A percentile compares a stretch with the other conserved stretches of the same genome.
Evolutionary conservation across 192 early-diverging fungal genomes (phyloP).

Genomic region (Mycoemilia scoparia): DNA sequence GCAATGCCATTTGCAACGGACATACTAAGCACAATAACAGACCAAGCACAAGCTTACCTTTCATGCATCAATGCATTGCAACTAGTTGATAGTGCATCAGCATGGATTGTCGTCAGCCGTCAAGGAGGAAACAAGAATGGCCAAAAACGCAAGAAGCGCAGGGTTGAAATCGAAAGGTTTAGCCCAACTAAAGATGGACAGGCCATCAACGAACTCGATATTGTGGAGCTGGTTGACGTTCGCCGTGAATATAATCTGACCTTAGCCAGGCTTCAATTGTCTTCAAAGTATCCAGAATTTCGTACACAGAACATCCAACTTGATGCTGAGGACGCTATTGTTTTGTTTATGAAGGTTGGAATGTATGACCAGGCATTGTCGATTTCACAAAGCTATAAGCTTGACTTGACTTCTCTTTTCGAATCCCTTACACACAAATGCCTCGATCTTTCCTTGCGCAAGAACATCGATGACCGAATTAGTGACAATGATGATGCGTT

Average conservation of each 20-base stretch:
- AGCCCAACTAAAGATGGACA: conserved; percentile 7
- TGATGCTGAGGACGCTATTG: conserved; percentile 18
- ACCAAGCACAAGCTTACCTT: conserved; percentile 20
- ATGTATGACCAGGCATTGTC: conserved; percentile 26
- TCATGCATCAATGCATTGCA: conserved; percentile 18
- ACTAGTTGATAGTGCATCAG: conserved; percentile 20
- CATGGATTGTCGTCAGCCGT: conserved; percentile 24
- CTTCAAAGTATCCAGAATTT: conserved; percentile 13
- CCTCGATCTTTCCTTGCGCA: conserved; percentile 6
- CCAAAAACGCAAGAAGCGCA: conserved; percentile 9
- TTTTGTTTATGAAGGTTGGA: conserved; percentile 16
- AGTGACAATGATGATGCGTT: conserved; percentile 15
- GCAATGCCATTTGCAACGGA: conserved; percentile 8
- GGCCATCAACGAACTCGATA: conserved; percentile 11
- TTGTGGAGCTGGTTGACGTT: conserved; percentile 22
- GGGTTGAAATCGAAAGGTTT: conserved; percentile 14
- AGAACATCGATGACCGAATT: conserved; percentile 1
- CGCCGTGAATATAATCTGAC: conserved; percentile 24
- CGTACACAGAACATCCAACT: conserved; percentile 17
- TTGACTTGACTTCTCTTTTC: conserved; percentile 13
- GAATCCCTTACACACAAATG: conserved; percentile 12
- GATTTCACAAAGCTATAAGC: conserved; percentile 9
- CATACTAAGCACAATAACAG: conserved; percentile 6
- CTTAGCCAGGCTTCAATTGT: conserved; percentile 19
- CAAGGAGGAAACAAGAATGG: conserved; percentile 1